Evolutionary conservation across 768 basidiomycete species (phyloP).

Genomic region (Agrocybe chaxingu): DNA sequence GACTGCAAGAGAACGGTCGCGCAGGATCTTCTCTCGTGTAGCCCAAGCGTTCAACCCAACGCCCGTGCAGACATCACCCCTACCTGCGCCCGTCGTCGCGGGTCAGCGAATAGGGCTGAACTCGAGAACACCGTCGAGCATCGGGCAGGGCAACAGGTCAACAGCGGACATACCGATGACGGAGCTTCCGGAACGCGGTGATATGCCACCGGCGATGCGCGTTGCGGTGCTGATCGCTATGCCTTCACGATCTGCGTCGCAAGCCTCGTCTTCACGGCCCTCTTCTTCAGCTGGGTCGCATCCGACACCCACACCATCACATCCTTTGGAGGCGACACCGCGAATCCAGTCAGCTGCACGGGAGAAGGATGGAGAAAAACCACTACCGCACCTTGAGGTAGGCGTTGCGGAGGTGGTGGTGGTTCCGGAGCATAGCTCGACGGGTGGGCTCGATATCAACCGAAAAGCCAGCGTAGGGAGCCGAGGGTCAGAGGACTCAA

Average conservation of each 20-base stretch:
- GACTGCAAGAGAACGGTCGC: neutral
- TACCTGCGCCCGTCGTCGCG: constrained; percentile 10
- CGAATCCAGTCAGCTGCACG: too few species aligned
- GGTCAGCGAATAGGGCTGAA: neutral
- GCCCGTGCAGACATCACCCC: constrained; percentile 14
- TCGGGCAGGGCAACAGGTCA: neutral
- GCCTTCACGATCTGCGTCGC: constrained; percentile 20
- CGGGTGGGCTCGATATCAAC: too few species aligned
- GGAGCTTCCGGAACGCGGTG: constrained; percentile 2
- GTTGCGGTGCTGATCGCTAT: constrained; percentile 33
- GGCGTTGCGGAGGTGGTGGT: too few species aligned
- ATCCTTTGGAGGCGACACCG: too few species aligned
- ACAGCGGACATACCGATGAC: constrained; percentile 3
- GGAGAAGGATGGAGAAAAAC: too few species aligned
- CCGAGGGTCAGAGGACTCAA: too few species aligned
- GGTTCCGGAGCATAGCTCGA: too few species aligned
- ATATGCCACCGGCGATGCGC: constrained; percentile 16
- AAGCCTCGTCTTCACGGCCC: constrained; percentile 1
- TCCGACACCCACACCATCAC: neutral
- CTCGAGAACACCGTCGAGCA: neutral
- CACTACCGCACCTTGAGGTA: too few species aligned
- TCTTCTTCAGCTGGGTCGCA: neutral
- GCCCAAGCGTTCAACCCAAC: constrained; percentile 17
- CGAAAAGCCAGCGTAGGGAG: too few species aligned
- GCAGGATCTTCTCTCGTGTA: constrained; percentile 13